Conservation (phyloP, 108 stramenopile species). For the Stephanodiscus minutulus region DNA sequence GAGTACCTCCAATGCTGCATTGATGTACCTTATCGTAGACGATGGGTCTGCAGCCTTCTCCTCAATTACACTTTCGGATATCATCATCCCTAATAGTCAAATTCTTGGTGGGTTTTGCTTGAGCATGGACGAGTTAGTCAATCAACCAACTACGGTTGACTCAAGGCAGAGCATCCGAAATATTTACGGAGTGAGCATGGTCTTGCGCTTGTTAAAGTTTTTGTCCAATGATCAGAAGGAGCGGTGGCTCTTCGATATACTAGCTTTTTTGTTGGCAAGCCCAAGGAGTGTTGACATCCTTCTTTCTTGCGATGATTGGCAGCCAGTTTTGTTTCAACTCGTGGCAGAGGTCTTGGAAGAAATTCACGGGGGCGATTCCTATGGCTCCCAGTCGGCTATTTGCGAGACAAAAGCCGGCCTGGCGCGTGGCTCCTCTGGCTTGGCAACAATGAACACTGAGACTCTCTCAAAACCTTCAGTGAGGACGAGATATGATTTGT, state of each 20-base stretch:
- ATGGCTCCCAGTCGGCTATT: slow-evolving; percentile 4
- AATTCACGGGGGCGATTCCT: slow-evolving; percentile 29
- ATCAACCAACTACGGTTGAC: slow-evolving; percentile 16
- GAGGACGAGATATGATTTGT: slow-evolving; percentile 63
- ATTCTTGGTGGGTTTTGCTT: slow-evolving; percentile 39
- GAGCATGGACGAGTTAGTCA: slow-evolving; percentile 17
- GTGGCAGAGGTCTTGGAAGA: slow-evolving; percentile 76
- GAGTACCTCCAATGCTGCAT: slow-evolving; percentile 48
- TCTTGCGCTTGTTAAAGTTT: slow-evolving; percentile 77
- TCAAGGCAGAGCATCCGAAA: slow-evolving; percentile 45
- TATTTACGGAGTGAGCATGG: slow-evolving; percentile 50
- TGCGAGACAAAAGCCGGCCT: background rate
- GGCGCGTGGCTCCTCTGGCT: background rate
- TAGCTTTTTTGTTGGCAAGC: slow-evolving; percentile 49
- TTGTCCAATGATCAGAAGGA: slow-evolving; percentile 59
- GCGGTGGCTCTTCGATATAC: slow-evolving; percentile 67
- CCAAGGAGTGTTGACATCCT: slow-evolving; percentile 41
- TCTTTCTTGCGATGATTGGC: slow-evolving; percentile 70
- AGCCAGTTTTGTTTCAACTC: slow-evolving; percentile 76
- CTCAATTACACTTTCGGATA: slow-evolving; percentile 41
- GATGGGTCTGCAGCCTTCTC: slow-evolving; percentile 30
- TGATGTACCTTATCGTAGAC: slow-evolving; percentile 62
- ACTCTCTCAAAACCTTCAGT: slow-evolving; percentile 48
- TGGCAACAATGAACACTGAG: slow-evolving; percentile 22
- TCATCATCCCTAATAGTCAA: slow-evolving; percentile 32